These are phyloP conservation scores for Xylariaceae sp. DNA, from an alignment of 2,329 filamentous ascomycete species.

Conservation along the genomic window DNA sequence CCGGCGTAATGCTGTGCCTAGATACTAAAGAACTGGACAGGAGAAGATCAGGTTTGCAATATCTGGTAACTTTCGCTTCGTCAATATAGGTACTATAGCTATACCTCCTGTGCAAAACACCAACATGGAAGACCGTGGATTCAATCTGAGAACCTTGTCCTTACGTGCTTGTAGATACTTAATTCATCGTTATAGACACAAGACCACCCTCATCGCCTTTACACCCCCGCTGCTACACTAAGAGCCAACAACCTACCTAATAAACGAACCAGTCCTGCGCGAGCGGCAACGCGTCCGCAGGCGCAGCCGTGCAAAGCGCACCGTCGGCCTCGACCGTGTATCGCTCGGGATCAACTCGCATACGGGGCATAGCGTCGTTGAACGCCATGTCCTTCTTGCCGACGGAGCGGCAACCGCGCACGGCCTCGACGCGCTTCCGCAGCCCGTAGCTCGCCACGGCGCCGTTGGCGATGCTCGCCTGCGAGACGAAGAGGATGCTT, in stretches of 20 bases:
- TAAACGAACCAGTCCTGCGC: constrained; percentile 76
- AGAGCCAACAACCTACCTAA: constrained; percentile 40
- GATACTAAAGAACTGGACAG: no score
- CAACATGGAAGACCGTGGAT: no score
- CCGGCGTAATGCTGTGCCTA: no score
- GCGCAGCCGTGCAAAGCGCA: constrained; percentile 66
- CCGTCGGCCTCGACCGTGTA: constrained; percentile 88
- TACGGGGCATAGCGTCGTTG: constrained; percentile 77
- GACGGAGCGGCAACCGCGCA: constrained; percentile 69
- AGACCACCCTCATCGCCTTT: no score
- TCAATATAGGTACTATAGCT: no score
- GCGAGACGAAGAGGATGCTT: constrained; percentile 79
- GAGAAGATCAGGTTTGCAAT: no score
- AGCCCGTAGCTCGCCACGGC: constrained; percentile 68
- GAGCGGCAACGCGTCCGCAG: constrained; percentile 66
- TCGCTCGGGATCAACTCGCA: constrained; percentile 87
- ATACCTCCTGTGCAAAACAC: no score
- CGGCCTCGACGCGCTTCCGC: constrained; percentile 73
- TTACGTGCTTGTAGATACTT: no score
- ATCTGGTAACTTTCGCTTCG: no score
- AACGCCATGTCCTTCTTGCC: constrained; percentile 87
- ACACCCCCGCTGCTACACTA: no score
- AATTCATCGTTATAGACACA: no score
- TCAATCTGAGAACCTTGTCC: no score
- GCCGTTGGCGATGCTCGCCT: constrained; percentile 64